These are phyloP conservation scores for Rugonectria rugulosa DNA, from an alignment of 2,329 filamentous ascomycete genomes.

Conservation along the genomic window DNA sequence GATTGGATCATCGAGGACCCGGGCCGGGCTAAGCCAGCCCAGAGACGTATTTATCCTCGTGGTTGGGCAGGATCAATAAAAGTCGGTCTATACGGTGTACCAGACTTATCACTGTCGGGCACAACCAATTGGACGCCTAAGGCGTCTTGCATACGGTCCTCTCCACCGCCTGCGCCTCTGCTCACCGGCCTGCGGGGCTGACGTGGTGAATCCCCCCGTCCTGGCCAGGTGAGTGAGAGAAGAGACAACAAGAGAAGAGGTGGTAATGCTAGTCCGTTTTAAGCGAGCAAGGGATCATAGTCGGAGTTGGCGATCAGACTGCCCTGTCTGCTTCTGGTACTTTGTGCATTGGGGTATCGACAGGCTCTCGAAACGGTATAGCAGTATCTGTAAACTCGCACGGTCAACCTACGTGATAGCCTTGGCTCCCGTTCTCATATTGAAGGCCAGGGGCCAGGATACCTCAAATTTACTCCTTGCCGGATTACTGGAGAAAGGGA, in stretches of 20 bases:
- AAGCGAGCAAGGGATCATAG: slow-evolving; percentile 8
- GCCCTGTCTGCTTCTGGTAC: too few relatives aligned
- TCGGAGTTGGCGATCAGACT: too few relatives aligned
- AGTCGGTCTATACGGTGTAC: slow-evolving; percentile 8
- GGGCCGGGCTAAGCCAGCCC: background rate
- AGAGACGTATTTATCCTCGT: background rate
- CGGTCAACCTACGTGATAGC: too few relatives aligned
- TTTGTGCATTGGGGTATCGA: too few relatives aligned
- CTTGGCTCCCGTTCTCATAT: too few relatives aligned
- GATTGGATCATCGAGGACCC: slow-evolving; percentile 10
- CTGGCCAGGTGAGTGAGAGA: slow-evolving; percentile 2
- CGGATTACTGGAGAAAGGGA: too few relatives aligned
- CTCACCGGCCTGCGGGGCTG: slow-evolving; percentile 26
- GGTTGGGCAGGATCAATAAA: background rate
- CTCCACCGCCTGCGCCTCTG: slow-evolving; percentile 20
- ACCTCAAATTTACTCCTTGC: too few relatives aligned
- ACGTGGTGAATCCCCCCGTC: slow-evolving; percentile 30
- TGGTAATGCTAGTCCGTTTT: slow-evolving; percentile 2
- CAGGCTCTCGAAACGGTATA: too few relatives aligned
- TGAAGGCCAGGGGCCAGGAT: too few relatives aligned
- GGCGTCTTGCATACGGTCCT: slow-evolving; percentile 33
- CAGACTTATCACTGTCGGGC: background rate
- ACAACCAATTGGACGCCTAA: slow-evolving; percentile 30
- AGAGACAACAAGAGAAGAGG: slow-evolving; percentile 16
- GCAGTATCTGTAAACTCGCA: background rate